These are phyloP conservation scores for Pseudogymnoascus sp. DNA, from an alignment of 2,329 filamentous ascomycete species.

Conservation along the genomic window DNA sequence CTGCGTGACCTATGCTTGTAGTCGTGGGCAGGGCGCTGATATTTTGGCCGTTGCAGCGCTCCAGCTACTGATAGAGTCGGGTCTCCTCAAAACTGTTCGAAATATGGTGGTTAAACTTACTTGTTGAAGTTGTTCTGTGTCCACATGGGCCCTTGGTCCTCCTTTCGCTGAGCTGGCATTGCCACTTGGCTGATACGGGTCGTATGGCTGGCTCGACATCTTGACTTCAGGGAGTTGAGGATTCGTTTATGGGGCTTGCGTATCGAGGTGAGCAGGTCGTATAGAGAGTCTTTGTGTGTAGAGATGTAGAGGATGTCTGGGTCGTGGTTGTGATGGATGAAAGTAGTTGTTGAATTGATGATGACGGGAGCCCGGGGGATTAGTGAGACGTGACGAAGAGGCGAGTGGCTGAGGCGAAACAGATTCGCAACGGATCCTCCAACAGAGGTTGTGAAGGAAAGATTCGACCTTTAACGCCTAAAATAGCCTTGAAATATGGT, in stretches of 20 bases:
- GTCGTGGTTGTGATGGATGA: conserved; percentile 1
- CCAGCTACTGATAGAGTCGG: neutral
- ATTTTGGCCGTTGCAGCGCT: neutral
- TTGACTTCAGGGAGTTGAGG: neutral
- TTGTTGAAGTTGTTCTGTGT: conserved; percentile 24
- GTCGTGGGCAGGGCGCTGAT: neutral
- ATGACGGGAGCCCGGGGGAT: neutral
- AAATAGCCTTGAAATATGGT: neutral
- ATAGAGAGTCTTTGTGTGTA: neutral
- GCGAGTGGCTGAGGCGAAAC: conserved; percentile 7
- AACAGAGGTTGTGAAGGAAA: neutral
- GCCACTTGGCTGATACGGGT: conserved; percentile 78
- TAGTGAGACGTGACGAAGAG: conserved; percentile 5
- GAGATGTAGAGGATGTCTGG: conserved; percentile 18
- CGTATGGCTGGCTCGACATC: conserved; percentile 50
- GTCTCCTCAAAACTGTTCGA: neutral
- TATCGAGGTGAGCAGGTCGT: neutral
- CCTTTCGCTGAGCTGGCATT: conserved; percentile 37
- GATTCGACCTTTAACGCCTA: neutral
- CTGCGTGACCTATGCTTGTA: neutral
- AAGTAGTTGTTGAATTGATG: neutral
- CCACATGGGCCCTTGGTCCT: conserved; percentile 41
- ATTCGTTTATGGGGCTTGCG: neutral
- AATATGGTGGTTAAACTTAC: neutral
- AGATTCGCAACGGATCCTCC: conserved; percentile 3